Evolutionary conservation across 2,329 filamentous ascomycete genomes (phyloP), one percentile per base, ranked within the genome.

Genomic region (Pseudocercospora cruenta): DNA sequence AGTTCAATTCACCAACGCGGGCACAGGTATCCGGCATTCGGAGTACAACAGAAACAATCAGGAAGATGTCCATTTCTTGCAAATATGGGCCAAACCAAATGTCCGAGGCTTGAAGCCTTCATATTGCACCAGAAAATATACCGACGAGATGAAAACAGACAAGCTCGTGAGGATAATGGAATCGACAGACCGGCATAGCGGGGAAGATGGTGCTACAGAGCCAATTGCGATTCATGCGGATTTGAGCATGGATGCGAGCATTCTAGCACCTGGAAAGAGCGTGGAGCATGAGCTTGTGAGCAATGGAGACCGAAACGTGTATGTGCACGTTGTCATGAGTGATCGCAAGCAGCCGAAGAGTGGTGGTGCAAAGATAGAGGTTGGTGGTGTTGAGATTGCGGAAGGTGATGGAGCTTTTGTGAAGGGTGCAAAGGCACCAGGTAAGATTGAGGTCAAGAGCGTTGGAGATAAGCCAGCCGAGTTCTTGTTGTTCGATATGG

Each of bases 1-100:
- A 77, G 91, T 96, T 53, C 93, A 96, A 75, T 96, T 96, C 79
- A 96, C 93, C 9, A 93, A 90, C 14, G 93, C 91, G n/a, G 93
- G 93, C 62, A 93, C 88, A 4, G 87, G 87, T 5, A 89, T 96
- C 73, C 87, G 92, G 1, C 92, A 96, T 78, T 91, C 88, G 7
- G 93, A 96, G 80, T 88, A 90, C 80, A 95, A 94, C 79, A 89
- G 95, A 79, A 88, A 92, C 77, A 77, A 81, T 61, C 80, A 85
- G 14, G 87, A 91, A 53, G 87, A 90, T 24, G 90, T 92, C 12
- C 92, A 96, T 76, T 96, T 96, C 76, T 81, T 96, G 36, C 93
- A 96, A 79, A 96, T 96, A 73, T 96, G 92, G 93, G 92, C 90
- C 0, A 82, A 92, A 58, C 92, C 92, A 0, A 94, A 92, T 86